phyloP scores from a whole-genome alignment of 2,329 filamentous ascomycete species.

The Magnaporthales sp. region DNA sequence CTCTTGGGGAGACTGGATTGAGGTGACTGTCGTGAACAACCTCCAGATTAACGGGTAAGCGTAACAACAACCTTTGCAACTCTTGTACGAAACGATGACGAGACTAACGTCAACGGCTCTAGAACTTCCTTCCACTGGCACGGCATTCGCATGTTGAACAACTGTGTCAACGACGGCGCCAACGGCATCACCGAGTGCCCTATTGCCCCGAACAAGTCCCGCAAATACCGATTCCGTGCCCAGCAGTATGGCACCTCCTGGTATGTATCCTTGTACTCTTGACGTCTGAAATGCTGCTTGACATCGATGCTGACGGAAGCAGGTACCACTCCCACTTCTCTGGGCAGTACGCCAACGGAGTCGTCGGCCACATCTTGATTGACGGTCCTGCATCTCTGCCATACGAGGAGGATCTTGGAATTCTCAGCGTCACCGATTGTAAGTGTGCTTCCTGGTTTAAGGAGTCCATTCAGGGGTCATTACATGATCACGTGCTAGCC shows the following conservation, averaged over 20 bases:
- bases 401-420: slow-evolving; percentile 45
- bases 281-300: neutral
- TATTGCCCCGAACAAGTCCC: slow-evolving; percentile 21
- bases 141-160: slow-evolving; percentile 33
- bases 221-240: slow-evolving; percentile 25
- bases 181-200: slow-evolving; percentile 35
- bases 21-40: slow-evolving; percentile 58
- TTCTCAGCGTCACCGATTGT: slow-evolving; percentile 42
- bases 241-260: slow-evolving; percentile 27
- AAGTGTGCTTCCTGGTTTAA: neutral
- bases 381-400: slow-evolving; percentile 26
- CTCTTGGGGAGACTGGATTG: slow-evolving; percentile 39
- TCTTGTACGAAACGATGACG: neutral
- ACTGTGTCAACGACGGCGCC: slow-evolving; percentile 33
- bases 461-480: neutral
- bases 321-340: slow-evolving; percentile 40
- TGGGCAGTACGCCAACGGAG: slow-evolving; percentile 38
- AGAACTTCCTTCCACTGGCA: slow-evolving; percentile 39
- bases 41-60: slow-evolving; percentile 34
- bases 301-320: neutral
- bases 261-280: slow-evolving; percentile 9
- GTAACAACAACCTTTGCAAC: neutral
- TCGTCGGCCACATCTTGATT: slow-evolving; percentile 39
- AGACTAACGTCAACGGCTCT: neutral
- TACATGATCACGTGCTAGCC: neutral